These are phyloP conservation scores for Phytopythium helicoides DNA, from an alignment of 352 stramenopile genomes.

Conservation along the genomic window DNA sequence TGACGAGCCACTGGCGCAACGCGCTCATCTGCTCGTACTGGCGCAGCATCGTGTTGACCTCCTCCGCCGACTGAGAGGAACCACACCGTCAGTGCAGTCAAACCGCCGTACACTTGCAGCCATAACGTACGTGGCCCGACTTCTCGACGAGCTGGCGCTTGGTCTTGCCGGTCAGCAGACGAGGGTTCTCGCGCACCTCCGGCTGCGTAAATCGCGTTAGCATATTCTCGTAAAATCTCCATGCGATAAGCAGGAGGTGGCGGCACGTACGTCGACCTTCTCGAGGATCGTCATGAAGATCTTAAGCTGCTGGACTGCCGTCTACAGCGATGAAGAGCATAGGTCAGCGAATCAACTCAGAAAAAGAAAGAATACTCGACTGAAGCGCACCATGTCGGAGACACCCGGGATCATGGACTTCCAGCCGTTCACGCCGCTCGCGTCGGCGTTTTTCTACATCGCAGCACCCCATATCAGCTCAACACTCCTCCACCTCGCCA, in stretches of 20 bases:
- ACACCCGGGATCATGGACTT: constrained; percentile 79
- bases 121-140: constrained; percentile 60
- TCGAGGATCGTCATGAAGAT: constrained; percentile 78
- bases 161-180: constrained; percentile 80
- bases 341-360: no score
- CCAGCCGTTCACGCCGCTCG: constrained; percentile 69
- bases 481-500: constrained; percentile 1
- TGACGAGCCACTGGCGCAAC: constrained; percentile 74
- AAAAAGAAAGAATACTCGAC: no score
- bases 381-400: constrained; percentile 56
- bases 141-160: constrained; percentile 85
- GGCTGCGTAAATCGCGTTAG: constrained; percentile 22
- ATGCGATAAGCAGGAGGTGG: no score
- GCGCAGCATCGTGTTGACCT: constrained; percentile 87
- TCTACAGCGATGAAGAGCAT: constrained; percentile 30
- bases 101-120: background rate
- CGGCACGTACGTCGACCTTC: constrained; percentile 49
- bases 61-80: constrained; percentile 51
- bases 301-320: constrained; percentile 85
- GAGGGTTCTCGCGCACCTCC: constrained; percentile 64
- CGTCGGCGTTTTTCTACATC: constrained; percentile 73
- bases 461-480: background rate
- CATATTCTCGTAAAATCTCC: no score
- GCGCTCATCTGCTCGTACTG: constrained; percentile 81
- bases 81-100: background rate